Conservation (phyloP, 2,329 filamentous ascomycete genomes). For the Pyricularia pennisetigena region DNA sequence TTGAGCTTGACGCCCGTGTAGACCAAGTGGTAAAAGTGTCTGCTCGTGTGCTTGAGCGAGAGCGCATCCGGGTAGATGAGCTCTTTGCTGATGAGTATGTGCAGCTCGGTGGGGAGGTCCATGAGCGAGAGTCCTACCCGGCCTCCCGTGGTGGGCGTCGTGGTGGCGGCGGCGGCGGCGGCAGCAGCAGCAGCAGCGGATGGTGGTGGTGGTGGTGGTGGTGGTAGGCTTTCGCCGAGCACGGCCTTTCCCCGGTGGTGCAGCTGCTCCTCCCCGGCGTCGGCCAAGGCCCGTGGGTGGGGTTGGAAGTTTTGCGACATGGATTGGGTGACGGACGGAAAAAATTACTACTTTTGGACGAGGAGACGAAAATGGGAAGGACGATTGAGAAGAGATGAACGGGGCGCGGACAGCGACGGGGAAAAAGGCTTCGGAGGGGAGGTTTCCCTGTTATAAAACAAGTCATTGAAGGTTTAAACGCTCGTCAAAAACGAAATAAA, state of each 20-base stretch:
- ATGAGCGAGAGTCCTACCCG: constrained; percentile 23
- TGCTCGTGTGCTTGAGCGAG: constrained; percentile 56
- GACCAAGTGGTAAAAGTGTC: constrained; percentile 53
- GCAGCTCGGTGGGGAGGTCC: constrained; percentile 56
- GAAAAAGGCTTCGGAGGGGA: background rate
- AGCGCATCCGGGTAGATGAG: constrained; percentile 63
- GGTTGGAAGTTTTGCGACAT: background rate
- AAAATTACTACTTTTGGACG: background rate
- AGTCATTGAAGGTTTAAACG: background rate
- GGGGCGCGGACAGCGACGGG: background rate
- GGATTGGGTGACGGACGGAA: background rate
- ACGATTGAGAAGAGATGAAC: background rate
- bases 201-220: background rate
- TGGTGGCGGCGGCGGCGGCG: background rate
- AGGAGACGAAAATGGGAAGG: too few relatives aligned
- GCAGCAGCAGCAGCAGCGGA: too few relatives aligned
- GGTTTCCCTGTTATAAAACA: background rate
- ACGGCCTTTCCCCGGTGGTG: background rate
- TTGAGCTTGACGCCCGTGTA: constrained; percentile 57
- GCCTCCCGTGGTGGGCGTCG: background rate
- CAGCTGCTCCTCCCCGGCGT: background rate
- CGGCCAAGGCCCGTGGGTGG: background rate
- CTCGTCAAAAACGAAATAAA: background rate
- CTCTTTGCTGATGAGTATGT: constrained; percentile 47
- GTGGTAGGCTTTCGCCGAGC: background rate